Evolutionary conservation across 1,139 yeast species (phyloP), one percentile per base, ranked within the genome.

Genomic region (Pneumocystis sp.): DNA sequence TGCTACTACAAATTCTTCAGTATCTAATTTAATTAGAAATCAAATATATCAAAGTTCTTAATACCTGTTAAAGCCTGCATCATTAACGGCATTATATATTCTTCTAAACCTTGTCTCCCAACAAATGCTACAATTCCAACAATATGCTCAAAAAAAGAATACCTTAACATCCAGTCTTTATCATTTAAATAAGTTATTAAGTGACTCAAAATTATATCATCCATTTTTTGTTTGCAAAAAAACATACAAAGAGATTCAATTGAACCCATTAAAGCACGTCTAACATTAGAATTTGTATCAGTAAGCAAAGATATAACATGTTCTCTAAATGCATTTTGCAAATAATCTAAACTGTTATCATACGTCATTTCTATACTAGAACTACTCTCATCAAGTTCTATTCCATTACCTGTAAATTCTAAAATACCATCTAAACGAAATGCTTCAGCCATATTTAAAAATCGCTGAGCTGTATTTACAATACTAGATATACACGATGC

Each of bases 141-240:
- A n/a, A 91, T 83, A n/a, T 89, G 81, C 56, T 85, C 82, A 61
- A 91, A 83, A 70, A 95, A 85, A 7, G 85, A 84, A 42, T 87
- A 77, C 66, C 95, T 79, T 35, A 93, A 77, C 39, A 83, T 82
- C 2, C 86, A 79, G 71, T 85, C 85, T 63, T 84, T 80, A 72
- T 90, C 97, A 73, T 95, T 95, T 67, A 95, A 76, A 72, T 90
- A 95, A 0, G 97, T 91, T 61, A 93, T 90, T 65, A 91, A 77
- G 77, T 95, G 98, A 61, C 96, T 91, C 63, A 95, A 76, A 19
- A 95, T 84, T 61, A 91, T 79, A 74, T 95, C 97, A 72, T 88
- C 90, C 0, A 96, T 87, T 70, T 84, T 87, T 65, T 89, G 96
- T 63, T 86, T 84, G 0, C 97, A 97, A 73, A 95, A 86, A 69